Evolutionary conservation across 208 protist genomes (phyloP).

Genomic region (Trypanosoma grayi): DNA sequence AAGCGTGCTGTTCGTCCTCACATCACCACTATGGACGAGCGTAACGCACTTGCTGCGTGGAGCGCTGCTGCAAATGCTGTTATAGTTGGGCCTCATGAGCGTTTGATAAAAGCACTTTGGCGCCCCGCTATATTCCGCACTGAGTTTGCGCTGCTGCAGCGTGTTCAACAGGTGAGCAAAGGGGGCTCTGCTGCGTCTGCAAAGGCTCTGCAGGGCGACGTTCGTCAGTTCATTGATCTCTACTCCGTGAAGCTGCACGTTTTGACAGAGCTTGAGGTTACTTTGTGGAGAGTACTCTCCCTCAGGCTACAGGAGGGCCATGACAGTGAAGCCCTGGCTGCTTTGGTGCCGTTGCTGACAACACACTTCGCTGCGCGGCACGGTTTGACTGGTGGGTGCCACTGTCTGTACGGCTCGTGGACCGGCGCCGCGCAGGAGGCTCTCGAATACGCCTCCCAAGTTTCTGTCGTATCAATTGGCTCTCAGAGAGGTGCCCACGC

Average conservation of each 20-base stretch:
- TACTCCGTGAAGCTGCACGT: constrained; percentile 53
- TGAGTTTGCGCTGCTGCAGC: constrained; percentile 66
- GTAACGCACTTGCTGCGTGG: constrained; percentile 25
- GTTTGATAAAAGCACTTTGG: constrained; percentile 57
- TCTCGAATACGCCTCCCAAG: constrained; percentile 41
- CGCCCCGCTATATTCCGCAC: constrained; percentile 61
- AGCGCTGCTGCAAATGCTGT: constrained; percentile 13
- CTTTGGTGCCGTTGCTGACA: constrained; percentile 60
- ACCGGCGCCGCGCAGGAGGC: constrained; percentile 41
- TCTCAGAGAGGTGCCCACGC: constrained; percentile 31
- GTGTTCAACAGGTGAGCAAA: constrained; percentile 36
- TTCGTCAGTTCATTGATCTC: constrained; percentile 49
- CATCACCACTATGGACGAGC: constrained; percentile 77
- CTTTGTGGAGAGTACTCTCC: constrained; percentile 53
- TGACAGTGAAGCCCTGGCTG: constrained; percentile 21
- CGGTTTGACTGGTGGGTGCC: constrained; percentile 42
- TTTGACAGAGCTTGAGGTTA: constrained; percentile 53
- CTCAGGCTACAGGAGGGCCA: constrained; percentile 18
- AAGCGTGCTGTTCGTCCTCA: constrained; percentile 45
- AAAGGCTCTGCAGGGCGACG: constrained; percentile 28
- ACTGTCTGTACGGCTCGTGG: constrained; percentile 62
- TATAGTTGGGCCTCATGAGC: not conserved
- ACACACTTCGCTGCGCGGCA: constrained; percentile 56
- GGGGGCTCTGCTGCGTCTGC: constrained; percentile 16
- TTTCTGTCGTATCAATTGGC: constrained; percentile 61